A percentile compares a stretch with the other conserved stretches of the same genome.
Evolutionary conservation across 192 early-diverging fungal species (phyloP).

Genomic region (Jimgerdemannia lactiflua): DNA sequence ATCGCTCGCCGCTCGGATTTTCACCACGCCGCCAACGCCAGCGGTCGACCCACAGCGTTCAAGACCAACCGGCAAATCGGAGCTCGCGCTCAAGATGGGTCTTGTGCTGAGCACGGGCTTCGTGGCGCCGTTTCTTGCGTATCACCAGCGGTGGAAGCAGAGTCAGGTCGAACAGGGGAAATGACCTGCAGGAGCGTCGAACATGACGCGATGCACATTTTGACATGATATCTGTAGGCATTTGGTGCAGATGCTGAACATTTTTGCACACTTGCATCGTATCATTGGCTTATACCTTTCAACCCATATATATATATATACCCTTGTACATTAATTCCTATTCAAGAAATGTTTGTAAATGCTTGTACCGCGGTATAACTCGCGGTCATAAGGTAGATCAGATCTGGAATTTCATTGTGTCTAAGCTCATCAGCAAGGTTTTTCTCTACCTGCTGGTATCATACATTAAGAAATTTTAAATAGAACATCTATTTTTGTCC

Average conservation of each 20-base stretch:
- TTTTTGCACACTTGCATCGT: neutral
- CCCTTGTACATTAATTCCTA: neutral
- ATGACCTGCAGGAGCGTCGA: neutral
- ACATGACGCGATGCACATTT: neutral
- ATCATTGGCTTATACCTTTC: too few relatives aligned
- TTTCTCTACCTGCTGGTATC: too few relatives aligned
- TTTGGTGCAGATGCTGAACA: neutral
- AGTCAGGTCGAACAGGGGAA: neutral
- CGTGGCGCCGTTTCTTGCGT: neutral
- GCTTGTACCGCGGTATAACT: neutral
- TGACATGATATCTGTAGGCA: neutral
- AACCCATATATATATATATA: neutral
- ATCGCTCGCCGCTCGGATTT: too few relatives aligned
- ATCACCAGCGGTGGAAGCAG: neutral
- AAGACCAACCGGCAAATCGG: too few relatives aligned
- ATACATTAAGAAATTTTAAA: too few relatives aligned
- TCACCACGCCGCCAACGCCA: too few relatives aligned
- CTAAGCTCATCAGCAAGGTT: too few relatives aligned
- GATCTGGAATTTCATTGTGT: too few relatives aligned
- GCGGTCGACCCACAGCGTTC: too few relatives aligned
- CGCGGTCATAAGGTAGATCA: too few relatives aligned
- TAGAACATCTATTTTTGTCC: too few relatives aligned
- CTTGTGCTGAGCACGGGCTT: neutral
- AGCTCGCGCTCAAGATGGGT: neutral
- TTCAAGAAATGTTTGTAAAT: neutral